Base-by-base conservation (phyloP, 2,329 filamentous ascomycete species). In the Hymenoscyphus occultus region DNA sequence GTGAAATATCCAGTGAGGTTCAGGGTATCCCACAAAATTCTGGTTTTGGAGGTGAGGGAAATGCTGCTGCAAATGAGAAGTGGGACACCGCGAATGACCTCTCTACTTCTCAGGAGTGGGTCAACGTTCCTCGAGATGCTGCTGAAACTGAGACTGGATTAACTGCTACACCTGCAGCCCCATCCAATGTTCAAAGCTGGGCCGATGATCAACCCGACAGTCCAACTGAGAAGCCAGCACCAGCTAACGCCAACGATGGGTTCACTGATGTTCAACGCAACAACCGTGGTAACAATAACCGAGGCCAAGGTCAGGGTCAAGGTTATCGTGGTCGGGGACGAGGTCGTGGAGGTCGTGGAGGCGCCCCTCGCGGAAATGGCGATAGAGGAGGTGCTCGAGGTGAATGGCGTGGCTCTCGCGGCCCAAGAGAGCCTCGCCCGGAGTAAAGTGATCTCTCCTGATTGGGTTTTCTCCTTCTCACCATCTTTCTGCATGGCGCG, bases 171-270 rank as follows among this genome's bases (percentile, higher is more conserved):
- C 79, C 86, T 31, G 77, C 80, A 48, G 75, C 79, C 63, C 82
- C 83, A 72, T 81, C 82, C 39, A 83, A 84, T 72, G 82, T 82
- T 51, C 87, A 90, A 74, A 92, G 88, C 72, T 96, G 91, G 91
- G 91, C 91, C 32, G 92, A 96, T 73, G 91, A 95, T 67, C 85
- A 90, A 71, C 86, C 89, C 19, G 85, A 87, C 66, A 77, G 76
- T 63, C 76, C 76, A 51, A 64, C 59, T 39, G 79, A 81, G 74
- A 81, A 54, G 48, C 48, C 48, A 54, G 19, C 48, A 54, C 63
- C 75, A 28, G 73, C 77, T 40, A 77, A 78, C 59, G 79, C 82
- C 60, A 82, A 82, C 70, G 90, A 92, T 73, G 90, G 90, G 31
- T 93, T 92, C 82, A 87, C 89, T 66, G 86, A 89, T 73, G 90